Conservation (phyloP, 2,329 filamentous ascomycete species). For the Zymoseptoria pseudotritici region DNA sequence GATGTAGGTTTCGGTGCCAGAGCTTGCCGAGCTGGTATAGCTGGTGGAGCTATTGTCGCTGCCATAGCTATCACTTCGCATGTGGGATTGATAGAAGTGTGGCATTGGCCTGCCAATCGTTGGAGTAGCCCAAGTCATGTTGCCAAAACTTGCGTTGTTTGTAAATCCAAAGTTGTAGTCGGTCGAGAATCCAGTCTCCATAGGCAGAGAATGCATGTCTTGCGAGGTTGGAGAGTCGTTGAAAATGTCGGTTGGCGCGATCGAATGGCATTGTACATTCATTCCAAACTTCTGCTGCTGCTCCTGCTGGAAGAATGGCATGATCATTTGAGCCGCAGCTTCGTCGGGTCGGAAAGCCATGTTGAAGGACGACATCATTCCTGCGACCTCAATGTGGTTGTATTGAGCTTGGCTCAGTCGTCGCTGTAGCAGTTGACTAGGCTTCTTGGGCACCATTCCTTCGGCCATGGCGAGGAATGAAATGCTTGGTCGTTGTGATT, state of each 20-base stretch:
- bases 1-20: constrained; percentile 18
- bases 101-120: constrained; percentile 6
- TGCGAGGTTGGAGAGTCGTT: constrained; percentile 7
- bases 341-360: constrained; percentile 23
- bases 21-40: constrained; percentile 7
- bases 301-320: constrained; percentile 12
- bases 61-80: constrained; percentile 22
- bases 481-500: background rate
- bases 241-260: constrained; percentile 19
- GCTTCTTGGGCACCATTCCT: constrained; percentile 10
- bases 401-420: constrained; percentile 21
- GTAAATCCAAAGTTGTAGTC: constrained; percentile 6
- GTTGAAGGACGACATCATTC: constrained; percentile 24
- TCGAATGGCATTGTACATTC: constrained; percentile 9
- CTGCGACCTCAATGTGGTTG: constrained; percentile 20
- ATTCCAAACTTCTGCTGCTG: constrained; percentile 14
- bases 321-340: constrained; percentile 8
- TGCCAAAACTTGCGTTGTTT: constrained; percentile 18
- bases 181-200: constrained; percentile 9
- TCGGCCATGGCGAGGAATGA: constrained; percentile 15
- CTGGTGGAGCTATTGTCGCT: constrained; percentile 25
- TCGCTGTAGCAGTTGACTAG: constrained; percentile 21
- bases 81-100: constrained; percentile 10
- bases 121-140: constrained; percentile 15
- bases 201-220: constrained; percentile 8